Evolutionary conservation across 768 basidiomycete species (phyloP), one percentile per base, ranked within the genome.

Genomic region (Suillus fuscotomentosus): DNA sequence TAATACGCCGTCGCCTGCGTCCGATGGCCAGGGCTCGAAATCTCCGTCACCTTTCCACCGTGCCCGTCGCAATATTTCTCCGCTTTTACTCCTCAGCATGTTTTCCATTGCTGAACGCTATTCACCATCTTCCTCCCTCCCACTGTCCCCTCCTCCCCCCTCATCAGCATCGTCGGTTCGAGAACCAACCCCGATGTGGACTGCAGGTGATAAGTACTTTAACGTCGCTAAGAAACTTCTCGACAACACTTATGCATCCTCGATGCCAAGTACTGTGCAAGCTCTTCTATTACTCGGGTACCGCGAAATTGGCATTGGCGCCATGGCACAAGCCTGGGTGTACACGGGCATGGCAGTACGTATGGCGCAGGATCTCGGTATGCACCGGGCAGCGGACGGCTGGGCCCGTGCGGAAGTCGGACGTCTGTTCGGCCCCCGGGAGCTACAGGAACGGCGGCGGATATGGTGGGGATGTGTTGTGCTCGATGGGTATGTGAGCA

Each of bases 351-450:
- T 93, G 89, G 93, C 90, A 0, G 88, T 95, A 43, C 84, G 94
- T n/a, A 94, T 95, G 92, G 92, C 92, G 17, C 92, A 93, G 76
- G 92, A 94, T 75, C 75, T 94, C 62, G 92, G 92, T 9, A 85
- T 94, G 84, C 92, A 94, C 70, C 84, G 91, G 42, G 84, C 83
- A 67, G 90, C 93, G 38, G 92, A 94, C 71, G 86, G 87, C 36
- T 94, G 92, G 92, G 83, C 84, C 22, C 77, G 87, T 34, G 84
- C 73, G 62, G 85, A 80, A 17, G 80, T 86, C 61, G 87, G 87
- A 0, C 72, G 67, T 56, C 69, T 93, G 50, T 92, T 93, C 70
- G 81, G 79, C 2, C 76, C 78, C 61, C 79, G 80, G 72, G 88
- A 91, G 75, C 77, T 91, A 65, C 85, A 88, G 68, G 88, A 90